phyloP scores from a whole-genome alignment of 345 rosid species.

The Moringa oleifera region DNA sequence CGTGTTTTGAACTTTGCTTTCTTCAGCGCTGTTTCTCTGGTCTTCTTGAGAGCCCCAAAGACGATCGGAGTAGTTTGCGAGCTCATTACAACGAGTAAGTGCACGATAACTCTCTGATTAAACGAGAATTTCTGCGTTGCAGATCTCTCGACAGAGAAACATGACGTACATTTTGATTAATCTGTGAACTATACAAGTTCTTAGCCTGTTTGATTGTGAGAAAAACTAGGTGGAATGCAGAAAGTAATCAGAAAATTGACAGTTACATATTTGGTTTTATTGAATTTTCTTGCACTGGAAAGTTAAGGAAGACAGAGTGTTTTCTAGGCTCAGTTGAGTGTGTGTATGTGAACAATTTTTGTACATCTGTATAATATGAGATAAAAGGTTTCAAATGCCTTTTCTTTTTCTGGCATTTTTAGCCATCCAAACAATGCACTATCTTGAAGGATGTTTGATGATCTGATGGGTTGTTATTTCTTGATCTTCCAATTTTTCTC shows the following conservation, averaged over 20 bases:
- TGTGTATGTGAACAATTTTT: too few relatives aligned
- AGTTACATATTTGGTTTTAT: neutral
- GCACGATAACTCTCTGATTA: neutral
- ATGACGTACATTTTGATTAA: neutral
- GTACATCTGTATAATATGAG: neutral
- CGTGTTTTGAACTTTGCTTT: too few relatives aligned
- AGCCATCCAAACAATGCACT: too few relatives aligned
- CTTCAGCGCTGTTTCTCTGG: neutral
- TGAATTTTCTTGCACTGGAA: neutral
- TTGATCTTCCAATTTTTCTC: too few relatives aligned
- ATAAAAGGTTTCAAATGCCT: too few relatives aligned
- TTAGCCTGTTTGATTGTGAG: neutral
- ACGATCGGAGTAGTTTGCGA: neutral
- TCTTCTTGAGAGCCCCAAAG: neutral
- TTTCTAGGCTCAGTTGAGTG: too few relatives aligned
- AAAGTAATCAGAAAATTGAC: neutral
- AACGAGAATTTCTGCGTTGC: neutral
- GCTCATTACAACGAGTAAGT: neutral
- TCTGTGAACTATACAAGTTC: neutral
- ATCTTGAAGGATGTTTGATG: neutral
- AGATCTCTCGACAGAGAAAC: neutral
- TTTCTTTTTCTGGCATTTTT: too few relatives aligned
- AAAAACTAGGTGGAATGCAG: neutral
- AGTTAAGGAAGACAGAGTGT: neutral
- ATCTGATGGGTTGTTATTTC: neutral